Base-by-base conservation (phyloP, 2,329 filamentous ascomycete genomes). In the Neofusicoccum sp. region DNA sequence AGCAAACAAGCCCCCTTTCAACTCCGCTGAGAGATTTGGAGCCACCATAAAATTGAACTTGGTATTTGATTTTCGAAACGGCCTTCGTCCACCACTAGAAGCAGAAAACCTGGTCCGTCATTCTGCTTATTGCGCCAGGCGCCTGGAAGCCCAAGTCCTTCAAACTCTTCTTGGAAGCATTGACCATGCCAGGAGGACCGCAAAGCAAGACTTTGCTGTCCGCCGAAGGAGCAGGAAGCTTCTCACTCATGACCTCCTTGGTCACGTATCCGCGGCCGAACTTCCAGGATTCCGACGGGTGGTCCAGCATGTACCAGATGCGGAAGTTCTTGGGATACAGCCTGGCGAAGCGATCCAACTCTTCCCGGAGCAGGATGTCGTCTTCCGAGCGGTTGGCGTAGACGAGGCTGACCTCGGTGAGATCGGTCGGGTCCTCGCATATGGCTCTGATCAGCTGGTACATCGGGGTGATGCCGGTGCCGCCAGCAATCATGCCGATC, bases 371-470 rank as follows among this genome's bases (percentile, higher is more conserved):
- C 6, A 89, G 69, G 59, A 89, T 88, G 63, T 88, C 86, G 1
- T 76, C 76, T 64, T 86, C 84, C 0, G 76, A 78, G 1, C 80
- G 76, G 70, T 86, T 88, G 31, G 83, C 86, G 62, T 86, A 87
- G 31, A 88, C 70, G 4, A 88, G 73, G 45, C 75, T 81, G 43
- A 87, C 70, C 63, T 83, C 71, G 0, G 86, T 88, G 1, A 75
- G 76, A 63, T 88, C 86, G 6, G 71, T 73, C n/a, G 80, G 75
- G 58, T 87, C 82, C 66, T 87, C 84, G 66, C 84, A 86, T 60
- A 88, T 85, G 44, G 84, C 84, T 3, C 84, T 81, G 66, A 88
- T 86, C 6, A 88, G 71, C 67, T 88, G 85, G 68, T 79, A 84
- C 80, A 85, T 83, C 2, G 84, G 83, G 1, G 83, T 82, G 61